Evolutionary conservation across 352 stramenopile species (phyloP), one percentile per base, ranked within the genome.

Genomic region (Phytophthora ohioensis): DNA sequence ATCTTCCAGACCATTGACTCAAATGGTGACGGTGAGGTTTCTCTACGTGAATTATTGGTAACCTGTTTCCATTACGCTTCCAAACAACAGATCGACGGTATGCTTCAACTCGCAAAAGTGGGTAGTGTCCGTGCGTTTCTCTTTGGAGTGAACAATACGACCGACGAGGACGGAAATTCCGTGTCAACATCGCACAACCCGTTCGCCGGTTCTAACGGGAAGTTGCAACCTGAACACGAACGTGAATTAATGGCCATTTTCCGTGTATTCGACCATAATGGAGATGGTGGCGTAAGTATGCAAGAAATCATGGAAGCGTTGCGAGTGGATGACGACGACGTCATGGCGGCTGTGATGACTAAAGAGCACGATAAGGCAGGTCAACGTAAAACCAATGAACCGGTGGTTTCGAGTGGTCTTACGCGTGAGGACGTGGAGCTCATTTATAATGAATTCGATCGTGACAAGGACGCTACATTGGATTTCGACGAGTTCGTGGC

Each of bases 1-100:
- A 73, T 92, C 8, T 91, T 93, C 62, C 82, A 91, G 56, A 81
- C 84, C 5, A 91, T 93, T 17, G 85, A 93, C 74, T 76, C 81
- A 38, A 82, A 92, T 35, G 82, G 80, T 9, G 88, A 80, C 57
- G 84, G 82, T 1, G 60, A 83, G 17, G 69, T 93, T 8, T 81
- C 83, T 17, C 61, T 93, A 4, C 79, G 78, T 21, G 85, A 93
- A 35, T 54, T 93, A 21, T 69, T 93, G 2, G 63, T 79, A 38
- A 87, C 78, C 13, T 93, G 85, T 55, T 93, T 93, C 56, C 79
- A 88, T 27, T 91, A 90, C 55, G 82, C 84, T 9, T 84, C 61
- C 10, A 83, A 81, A 42, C 61, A 76, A 43, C 82, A 91, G 41
- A 66, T 93, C 15, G 80, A 89, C 3, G 80, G 81, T 17, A 93